Conservation (phyloP, 1,139 yeast species). For the Geotrichum siamense region DNA sequence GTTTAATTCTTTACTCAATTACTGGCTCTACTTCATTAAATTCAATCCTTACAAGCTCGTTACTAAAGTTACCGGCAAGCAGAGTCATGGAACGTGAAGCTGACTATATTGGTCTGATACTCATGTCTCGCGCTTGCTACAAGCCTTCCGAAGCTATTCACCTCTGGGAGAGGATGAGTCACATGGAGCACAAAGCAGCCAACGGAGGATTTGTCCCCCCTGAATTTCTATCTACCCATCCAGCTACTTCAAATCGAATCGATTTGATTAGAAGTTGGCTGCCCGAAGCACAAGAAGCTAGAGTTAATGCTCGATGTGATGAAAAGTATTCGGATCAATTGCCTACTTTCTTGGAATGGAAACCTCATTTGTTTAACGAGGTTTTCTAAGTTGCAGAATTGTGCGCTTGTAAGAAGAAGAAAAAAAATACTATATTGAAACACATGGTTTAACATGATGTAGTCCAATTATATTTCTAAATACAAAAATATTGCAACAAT, state of each 20-base stretch:
- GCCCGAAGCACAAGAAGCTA: conserved; percentile 49
- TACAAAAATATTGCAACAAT: too few relatives aligned
- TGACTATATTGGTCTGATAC: conserved; percentile 84
- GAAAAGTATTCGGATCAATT: conserved; percentile 5
- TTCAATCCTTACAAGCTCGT: conserved; percentile 48
- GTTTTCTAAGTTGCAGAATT: too few relatives aligned
- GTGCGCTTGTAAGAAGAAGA: too few relatives aligned
- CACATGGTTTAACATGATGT: too few relatives aligned
- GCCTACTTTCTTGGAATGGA: conserved; percentile 13
- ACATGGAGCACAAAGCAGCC: conserved; percentile 41
- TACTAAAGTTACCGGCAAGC: conserved; percentile 73
- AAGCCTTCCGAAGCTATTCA: conserved; percentile 63
- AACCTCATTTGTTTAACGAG: neutral
- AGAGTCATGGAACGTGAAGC: conserved; percentile 95
- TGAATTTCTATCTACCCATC: conserved; percentile 84
- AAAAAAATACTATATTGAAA: too few relatives aligned
- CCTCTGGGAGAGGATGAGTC: conserved; percentile 79
- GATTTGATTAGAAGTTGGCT: conserved; percentile 64
- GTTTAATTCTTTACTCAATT: conserved; percentile 43
- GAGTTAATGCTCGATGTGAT: conserved; percentile 24
- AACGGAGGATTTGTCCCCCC: conserved; percentile 32
- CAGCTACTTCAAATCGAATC: conserved; percentile 69
- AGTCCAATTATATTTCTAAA: too few relatives aligned
- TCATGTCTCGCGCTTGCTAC: conserved; percentile 86
- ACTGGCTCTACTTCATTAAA: conserved; percentile 41